A percentile compares a stretch with the other conserved stretches of the same genome.
Evolutionary conservation across 805 yeast species (phyloP).

Genomic region (Saturnispora quitensis): DNA sequence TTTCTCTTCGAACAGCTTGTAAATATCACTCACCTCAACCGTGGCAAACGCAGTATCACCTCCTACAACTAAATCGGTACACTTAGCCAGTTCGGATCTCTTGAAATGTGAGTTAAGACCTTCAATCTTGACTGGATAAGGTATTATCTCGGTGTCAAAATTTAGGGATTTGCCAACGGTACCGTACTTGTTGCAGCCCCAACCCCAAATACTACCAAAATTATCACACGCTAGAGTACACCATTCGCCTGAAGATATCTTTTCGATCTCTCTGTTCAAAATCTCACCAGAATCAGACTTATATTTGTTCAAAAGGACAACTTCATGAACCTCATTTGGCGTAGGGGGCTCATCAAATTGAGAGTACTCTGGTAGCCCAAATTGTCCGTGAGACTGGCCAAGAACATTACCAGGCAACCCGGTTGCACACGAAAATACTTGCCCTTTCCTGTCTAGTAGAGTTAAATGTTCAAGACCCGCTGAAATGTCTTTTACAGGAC

Average conservation of each 20-base stretch:
- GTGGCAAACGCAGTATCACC: constrained; percentile 54
- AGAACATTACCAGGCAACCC: constrained; percentile 32
- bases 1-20: constrained; percentile 28
- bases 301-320: constrained; percentile 47
- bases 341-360: constrained; percentile 51
- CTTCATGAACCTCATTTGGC: constrained; percentile 41
- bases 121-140: constrained; percentile 56
- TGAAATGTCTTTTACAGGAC: constrained; percentile 29
- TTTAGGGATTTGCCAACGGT: constrained; percentile 67
- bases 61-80: constrained; percentile 55
- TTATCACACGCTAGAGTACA: constrained; percentile 67
- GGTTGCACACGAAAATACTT: constrained; percentile 55
- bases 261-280: constrained; percentile 37
- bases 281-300: constrained; percentile 17
- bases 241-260: constrained; percentile 64
- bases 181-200: constrained; percentile 83
- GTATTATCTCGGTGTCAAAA: constrained; percentile 54
- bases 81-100: constrained; percentile 36
- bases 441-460: constrained; percentile 49
- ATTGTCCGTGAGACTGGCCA: constrained; percentile 60
- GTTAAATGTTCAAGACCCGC: constrained; percentile 67
- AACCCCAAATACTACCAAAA: constrained; percentile 65
- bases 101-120: constrained; percentile 31
- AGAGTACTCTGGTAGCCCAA: constrained; percentile 66
- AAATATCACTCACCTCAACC: constrained; percentile 29